Evolutionary conservation across 1,284 basidiomycete genomes (phyloP).

Genomic region (Rugosomyces carneus): DNA sequence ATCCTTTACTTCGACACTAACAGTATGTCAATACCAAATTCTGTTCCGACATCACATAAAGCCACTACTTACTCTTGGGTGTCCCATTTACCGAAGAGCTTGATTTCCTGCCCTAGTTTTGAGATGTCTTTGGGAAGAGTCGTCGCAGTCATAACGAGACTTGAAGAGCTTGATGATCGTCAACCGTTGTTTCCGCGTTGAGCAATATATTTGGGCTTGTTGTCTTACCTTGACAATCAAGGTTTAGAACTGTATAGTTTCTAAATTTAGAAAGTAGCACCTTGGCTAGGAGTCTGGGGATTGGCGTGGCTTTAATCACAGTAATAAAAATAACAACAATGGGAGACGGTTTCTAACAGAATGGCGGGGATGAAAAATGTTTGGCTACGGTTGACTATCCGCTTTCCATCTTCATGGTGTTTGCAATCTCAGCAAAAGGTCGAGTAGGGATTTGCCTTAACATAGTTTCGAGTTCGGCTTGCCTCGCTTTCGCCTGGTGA

Average conservation of each 20-base stretch:
- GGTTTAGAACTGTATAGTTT: conserved; percentile 47
- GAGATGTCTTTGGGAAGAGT: conserved; percentile 83
- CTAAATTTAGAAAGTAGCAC: conserved; percentile 16
- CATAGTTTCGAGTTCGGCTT: conserved; percentile 13
- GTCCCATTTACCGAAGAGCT: conserved; percentile 97
- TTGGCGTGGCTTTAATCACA: neutral
- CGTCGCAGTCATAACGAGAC: conserved; percentile 51
- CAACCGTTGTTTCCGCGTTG: too few relatives aligned
- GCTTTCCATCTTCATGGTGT: conserved; percentile 8
- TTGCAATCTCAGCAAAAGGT: conserved; percentile 9
- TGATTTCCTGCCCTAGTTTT: conserved; percentile 82
- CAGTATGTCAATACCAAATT: conserved; percentile 9
- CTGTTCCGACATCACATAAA: neutral
- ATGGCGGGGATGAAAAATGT: neutral
- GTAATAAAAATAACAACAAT: neutral
- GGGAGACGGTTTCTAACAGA: neutral
- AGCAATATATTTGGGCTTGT: conserved; percentile 50
- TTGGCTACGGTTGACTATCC: neutral
- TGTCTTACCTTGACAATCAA: conserved; percentile 36
- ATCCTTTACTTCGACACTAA: conserved; percentile 97
- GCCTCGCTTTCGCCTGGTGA: conserved; percentile 20
- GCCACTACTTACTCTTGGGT: conserved; percentile 78
- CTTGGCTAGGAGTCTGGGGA: conserved; percentile 5
- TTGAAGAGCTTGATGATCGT: conserved; percentile 6
- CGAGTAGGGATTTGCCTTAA: conserved; percentile 9